phyloP scores from a whole-genome alignment of 1,139 yeast species.

The Spencermartinsiella ligniputridi region DNA sequence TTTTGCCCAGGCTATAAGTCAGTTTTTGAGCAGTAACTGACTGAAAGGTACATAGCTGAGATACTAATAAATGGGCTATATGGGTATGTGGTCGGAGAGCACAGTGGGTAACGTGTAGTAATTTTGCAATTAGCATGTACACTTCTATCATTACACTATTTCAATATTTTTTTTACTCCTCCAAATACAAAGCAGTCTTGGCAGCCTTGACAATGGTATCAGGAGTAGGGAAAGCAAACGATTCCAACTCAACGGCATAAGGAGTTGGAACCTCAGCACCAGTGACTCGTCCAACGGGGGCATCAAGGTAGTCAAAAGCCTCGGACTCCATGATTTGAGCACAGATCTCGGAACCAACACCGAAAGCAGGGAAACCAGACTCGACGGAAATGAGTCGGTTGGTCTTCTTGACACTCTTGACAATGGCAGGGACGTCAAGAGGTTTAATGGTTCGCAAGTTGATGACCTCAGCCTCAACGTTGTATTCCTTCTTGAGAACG shows the following conservation, averaged over 20 bases:
- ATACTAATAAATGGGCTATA: too few species aligned
- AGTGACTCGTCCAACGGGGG: slow-evolving; percentile 97
- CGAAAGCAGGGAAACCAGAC: slow-evolving; percentile 97
- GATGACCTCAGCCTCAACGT: slow-evolving; percentile 88
- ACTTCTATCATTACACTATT: neutral
- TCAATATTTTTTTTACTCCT: slow-evolving; percentile 27
- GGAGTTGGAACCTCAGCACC: slow-evolving; percentile 99
- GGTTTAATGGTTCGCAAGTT: slow-evolving; percentile 98
- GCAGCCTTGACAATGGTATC: slow-evolving; percentile 88
- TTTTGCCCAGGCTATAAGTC: neutral
- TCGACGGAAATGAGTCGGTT: slow-evolving; percentile 95
- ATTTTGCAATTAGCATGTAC: neutral
- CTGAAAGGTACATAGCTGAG: too few species aligned
- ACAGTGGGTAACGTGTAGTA: too few species aligned
- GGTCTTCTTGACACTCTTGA: slow-evolving; percentile 91
- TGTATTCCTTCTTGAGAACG: slow-evolving; percentile 72
- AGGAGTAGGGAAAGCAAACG: slow-evolving; percentile 97
- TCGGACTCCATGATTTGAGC: slow-evolving; percentile 98
- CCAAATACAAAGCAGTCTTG: slow-evolving; percentile 80
- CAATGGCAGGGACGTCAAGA: slow-evolving; percentile 80
- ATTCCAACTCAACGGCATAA: slow-evolving; percentile 93
- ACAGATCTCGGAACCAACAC: slow-evolving; percentile 97
- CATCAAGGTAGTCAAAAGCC: slow-evolving; percentile 97
- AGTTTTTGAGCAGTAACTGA: neutral
- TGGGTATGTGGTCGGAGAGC: too few species aligned